Conservation (phyloP, 129 eudicot species). For the sunflower (Helianthus annuus) region HanXRQr2.0-SUNRISE NC_035439.2:139997637-139998136, state of each 20-base stretch:
- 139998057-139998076: conserved; percentile 41
- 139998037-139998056: conserved; percentile 54
- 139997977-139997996: conserved; percentile 88
- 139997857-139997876: conserved; percentile 38
- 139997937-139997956: conserved; percentile 99
- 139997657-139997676: conserved; percentile 84
- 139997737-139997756: conserved; percentile 65
- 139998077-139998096: conserved; percentile 91
- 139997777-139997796: conserved; percentile 92
- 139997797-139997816: conserved; percentile 89
- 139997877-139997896: conserved; percentile 48
- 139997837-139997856: conserved; percentile 56
- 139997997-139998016: conserved; percentile 94
- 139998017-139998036: conserved; percentile 71
- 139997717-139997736: conserved; percentile 64
- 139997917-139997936: conserved; percentile 90
- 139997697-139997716: conserved; percentile 89
- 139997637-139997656: conserved; percentile 56
- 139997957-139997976: conserved; percentile 91
- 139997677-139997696: conserved; percentile 95
- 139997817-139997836: conserved; percentile 96
- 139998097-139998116: conserved; percentile 91
- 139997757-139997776: conserved; percentile 97
- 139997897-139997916: conserved; percentile 84
- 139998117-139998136: conserved; percentile 87